Base-by-base conservation (phyloP, 495 filamentous ascomycete species). In the Aspergillus saccharolyticus region DNA sequence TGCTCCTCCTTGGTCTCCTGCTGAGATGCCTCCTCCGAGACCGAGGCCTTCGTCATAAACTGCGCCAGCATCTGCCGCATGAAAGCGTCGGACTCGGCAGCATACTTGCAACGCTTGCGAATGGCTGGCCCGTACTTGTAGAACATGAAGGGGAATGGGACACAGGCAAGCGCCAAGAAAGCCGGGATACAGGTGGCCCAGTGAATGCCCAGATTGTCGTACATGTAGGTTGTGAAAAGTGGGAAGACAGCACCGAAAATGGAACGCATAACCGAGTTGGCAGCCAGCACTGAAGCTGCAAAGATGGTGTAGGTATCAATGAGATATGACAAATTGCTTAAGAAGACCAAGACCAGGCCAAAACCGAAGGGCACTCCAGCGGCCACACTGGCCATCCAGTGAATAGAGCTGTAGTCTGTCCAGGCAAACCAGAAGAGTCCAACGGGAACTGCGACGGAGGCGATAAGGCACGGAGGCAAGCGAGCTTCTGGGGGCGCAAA, bases 211-310 rank as follows among this genome's bases (percentile, higher is more conserved):
- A 96, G 80, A 65, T 84, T 76, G 6, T 75, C 33, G 68, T 89
- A 94, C 86, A 94, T 89, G 55, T 87, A 76, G 0, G 80, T 82
- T 3, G 89, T 93, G 77, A 96, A 94, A 0, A 96, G 77, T 2
- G 90, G 90, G 75, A 96, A 94, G 0, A 81, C 86, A n/a, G 89
- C 86, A 63, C 90, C 90, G 66, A 93, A 91, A 28, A 75, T 52
- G 2, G 80, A 83, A 53, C 84, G 80, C 43, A 93, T 71, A 4
- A 92, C 83, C 16, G 85, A 79, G 70, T 89, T 91, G 33, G 89
- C 88, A 1, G 90, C 90, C 16, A 95, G 74, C 1, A 89, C 89
- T 0, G 85, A 89, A 1, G 90, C 89, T 6, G 89, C 89, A 62
- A 87, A 94, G 56, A 92, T 87, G 46, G 85, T 88, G 73, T 91